Conservation (phyloP, 352 stramenopile genomes). For the Phytophthora macrochlamydospora region DNA sequence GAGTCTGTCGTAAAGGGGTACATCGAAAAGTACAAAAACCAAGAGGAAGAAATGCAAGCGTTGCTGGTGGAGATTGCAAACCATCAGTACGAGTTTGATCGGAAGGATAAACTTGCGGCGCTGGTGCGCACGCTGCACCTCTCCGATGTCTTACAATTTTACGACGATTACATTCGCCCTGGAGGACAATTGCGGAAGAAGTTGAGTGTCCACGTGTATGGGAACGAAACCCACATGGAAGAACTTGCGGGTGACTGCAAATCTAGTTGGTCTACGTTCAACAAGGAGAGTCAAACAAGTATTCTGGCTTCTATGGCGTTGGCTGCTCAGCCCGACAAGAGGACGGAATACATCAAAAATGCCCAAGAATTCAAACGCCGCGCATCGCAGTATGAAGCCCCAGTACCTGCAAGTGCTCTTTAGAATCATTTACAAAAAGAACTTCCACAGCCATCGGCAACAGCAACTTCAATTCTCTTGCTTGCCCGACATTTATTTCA, state of each 20-base stretch:
- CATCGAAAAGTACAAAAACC: conserved; percentile 74
- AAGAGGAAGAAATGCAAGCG: conserved; percentile 61
- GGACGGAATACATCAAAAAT: conserved; percentile 30
- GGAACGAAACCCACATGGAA: conserved; percentile 38
- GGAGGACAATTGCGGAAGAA: conserved; percentile 40
- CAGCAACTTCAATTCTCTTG: neutral
- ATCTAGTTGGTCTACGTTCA: conserved; percentile 28
- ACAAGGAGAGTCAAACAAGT: conserved; percentile 8
- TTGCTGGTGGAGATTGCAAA: conserved; percentile 70
- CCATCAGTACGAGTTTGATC: conserved; percentile 77
- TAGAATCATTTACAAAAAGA: conserved; percentile 5
- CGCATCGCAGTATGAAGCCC: conserved; percentile 19
- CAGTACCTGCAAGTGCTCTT: conserved; percentile 7
- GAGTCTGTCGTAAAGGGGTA: conserved; percentile 68
- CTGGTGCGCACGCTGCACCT: conserved; percentile 50
- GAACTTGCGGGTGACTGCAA: conserved; percentile 18
- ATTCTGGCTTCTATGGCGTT: conserved; percentile 18
- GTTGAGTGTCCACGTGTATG: conserved; percentile 66
- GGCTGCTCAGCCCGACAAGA: conserved; percentile 1
- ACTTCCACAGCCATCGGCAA: neutral
- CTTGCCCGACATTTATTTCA: neutral
- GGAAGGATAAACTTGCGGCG: conserved; percentile 40
- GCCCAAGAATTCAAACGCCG: conserved; percentile 33
- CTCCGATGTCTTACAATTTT: conserved; percentile 68
- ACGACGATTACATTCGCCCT: conserved; percentile 56